Base-by-base conservation (phyloP, 139 green algal species). In the Coelastrella sp. region DNA sequence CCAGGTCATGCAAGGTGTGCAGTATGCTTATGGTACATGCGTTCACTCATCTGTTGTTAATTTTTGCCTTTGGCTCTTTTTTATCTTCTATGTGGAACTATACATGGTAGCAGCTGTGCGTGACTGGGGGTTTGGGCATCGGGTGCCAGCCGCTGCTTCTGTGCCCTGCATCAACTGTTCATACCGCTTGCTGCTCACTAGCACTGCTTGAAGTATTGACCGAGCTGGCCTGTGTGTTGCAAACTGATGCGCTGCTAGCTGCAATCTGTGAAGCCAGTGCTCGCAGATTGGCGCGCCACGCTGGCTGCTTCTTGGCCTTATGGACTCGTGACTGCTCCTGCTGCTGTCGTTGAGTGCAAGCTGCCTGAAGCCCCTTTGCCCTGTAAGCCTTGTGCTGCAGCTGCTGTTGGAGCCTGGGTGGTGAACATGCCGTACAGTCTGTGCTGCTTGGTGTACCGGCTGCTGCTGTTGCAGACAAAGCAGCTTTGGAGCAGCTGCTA, bases 1-100 rank as follows among this genome's bases (percentile, higher is more conserved):
- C 47, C 77, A 58, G 47, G 77, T 83, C 20, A 86, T 75, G 58
- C 80, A 75, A 73, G 17, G n/a, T 20, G 71, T 84, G 56, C 56
- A 66, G 16, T 3, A 73, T 59, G 76, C 23, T 8, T 13, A n/a
- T 7, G 75, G 11, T n/a, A 5, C 20, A 6, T 61, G 32, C 13
- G 58, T 23, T 57, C 77, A 64, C 32, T 13, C 32, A 22, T 57
- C 10, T 59, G 23, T 16, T 83, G 54, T 13, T 4, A 3, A 3
- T 4, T 7, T 56, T 4, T 81, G 47, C 77, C 19, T 17, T n/a
- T 19, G 57, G 5, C 13, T 59, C 8, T 81, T 61, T 61, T 17
- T 61, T 3, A 58, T 61, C 20, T 23, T 10, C 8, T 14, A 6
- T 64, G 22, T 59, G 54, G 0, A 19, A 56, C 13, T 47, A 47